Base-by-base conservation (phyloP, 2,329 filamentous ascomycete species). In the Aspergillus versicolor region DNA sequence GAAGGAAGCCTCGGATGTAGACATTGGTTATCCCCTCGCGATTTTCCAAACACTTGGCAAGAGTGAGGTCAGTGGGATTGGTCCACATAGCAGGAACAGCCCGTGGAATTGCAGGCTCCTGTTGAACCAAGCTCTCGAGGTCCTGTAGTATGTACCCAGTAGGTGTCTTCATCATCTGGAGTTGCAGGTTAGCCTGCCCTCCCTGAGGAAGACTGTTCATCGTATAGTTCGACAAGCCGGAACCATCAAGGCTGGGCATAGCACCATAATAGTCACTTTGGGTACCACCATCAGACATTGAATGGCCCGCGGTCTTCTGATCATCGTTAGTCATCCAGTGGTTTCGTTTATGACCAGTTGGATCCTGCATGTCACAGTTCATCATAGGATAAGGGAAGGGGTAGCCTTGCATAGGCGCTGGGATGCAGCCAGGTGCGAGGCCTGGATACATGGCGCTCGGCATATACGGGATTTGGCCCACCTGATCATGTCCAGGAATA, bases 21-120 rank as follows among this genome's bases (percentile, higher is more conserved):
- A 99, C 93, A 69, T 99, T 99, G 62, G 92, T 94, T 71, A 97
- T 96, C 44, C 92, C 92, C 47, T 90, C 94, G 58, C 92, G 89
- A 69, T 97, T 97, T 77, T 96, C 91, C 48, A 99, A 82, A 70
- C 92, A 96, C 75, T 96, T 92, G 62, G 96, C 93, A 27, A 97
- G 84, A 42, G 90, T 92, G 82, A 96, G 90, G 56, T 93, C 92
- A 22, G 88, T 88, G 27, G 91, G 91, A 56, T 89, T 92, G 70
- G 90, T 80, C 76, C 77, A 92, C 63, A 92, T 88, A 6, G 94
- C 93, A 15, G 93, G 93, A 45, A 99, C 92, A 50, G 94, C 93
- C 61, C 85, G 84, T 19, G 94, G 94, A 61, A 99, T 89, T 0
- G 86, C 76, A 17, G 94, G 94, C n/a, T 92, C 87, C 69, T 90